phyloP scores from a whole-genome alignment of 2,329 filamentous ascomycete genomes.

The Chrysosporium queenslandicum region DNA sequence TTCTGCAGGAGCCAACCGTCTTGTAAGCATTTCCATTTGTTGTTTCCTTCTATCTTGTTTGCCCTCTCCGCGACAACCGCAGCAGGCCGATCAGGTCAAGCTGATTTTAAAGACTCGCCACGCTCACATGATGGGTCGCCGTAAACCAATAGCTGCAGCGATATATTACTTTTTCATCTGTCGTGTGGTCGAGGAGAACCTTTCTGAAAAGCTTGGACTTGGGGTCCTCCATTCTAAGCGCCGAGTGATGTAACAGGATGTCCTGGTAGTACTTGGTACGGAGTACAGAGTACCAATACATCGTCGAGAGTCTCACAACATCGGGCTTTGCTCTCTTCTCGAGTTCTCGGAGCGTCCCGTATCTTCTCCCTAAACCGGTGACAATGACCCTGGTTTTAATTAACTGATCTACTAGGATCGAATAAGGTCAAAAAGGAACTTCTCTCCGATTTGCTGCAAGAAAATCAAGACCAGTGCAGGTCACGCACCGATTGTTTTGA shows the following conservation, averaged over 20 bases:
- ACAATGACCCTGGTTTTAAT: not conserved
- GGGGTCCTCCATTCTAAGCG: not conserved
- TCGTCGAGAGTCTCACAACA: constrained; percentile 1
- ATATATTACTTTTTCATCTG: not conserved
- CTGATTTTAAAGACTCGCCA: not conserved
- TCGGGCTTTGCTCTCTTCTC: constrained; percentile 7
- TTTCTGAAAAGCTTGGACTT: not conserved
- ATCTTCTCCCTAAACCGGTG: not conserved
- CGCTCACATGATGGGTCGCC: constrained; percentile 9
- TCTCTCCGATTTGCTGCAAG: not conserved
- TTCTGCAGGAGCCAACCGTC: not conserved
- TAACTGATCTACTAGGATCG: not conserved
- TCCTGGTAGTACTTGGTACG: not conserved
- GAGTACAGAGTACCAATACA: not conserved
- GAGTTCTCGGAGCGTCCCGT: not conserved
- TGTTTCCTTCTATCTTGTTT: not conserved
- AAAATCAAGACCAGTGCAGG: not conserved
- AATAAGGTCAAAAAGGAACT: not conserved
- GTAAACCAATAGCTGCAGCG: constrained; percentile 1
- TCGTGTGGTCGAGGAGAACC: not conserved
- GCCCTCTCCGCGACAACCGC: constrained; percentile 2
- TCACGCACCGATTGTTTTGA: not conserved
- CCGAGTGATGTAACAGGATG: constrained; percentile 6
- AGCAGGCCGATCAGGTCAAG: constrained; percentile 4
- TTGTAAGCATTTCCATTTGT: not conserved